Base-by-base conservation (phyloP, 805 yeast genomes). In the Lachancea kluyveri region DNA sequence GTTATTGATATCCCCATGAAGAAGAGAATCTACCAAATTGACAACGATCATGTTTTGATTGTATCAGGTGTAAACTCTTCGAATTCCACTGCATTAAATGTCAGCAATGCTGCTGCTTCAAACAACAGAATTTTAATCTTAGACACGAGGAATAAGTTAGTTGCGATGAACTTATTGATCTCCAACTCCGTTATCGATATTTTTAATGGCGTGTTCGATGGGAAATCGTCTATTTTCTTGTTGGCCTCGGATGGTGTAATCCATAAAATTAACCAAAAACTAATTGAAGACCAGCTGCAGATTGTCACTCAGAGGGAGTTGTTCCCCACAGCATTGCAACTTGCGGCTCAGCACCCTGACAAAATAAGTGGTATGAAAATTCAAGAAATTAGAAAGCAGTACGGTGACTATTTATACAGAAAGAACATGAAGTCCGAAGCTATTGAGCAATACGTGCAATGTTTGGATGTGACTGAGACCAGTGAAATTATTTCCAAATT, bases 401-500 rank as follows among this genome's bases (percentile, higher is more conserved):
- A 76, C 49, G 98, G 85, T 5, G 88, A 85, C 40, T 72, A 65
- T 48, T 65, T 85, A 1, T 88, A 79, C 47, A 68, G 68, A 1
- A 77, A 72, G 42, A 81, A 73, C 21, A 80, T 79, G 27, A 71
- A 62, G 24, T 73, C 72, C 3, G 85, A 74, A 6, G 83, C 97
- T 0, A 73, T 86, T 41, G 66, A 70, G n/a, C 79, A 82, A 41
- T 92, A 79, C 47, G 68, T 81, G n/a, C 69, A 64, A 15, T 70
- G 77, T 3, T 50, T 75, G n/a, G 62, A 59, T 17, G 54, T 52
- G 3, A 76, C 77, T 0, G 74, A 76, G 31, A 72, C 87, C 2
- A 82, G 90, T 52, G 83, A 78, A 37, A 74, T 87, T 3, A 83
- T 90, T 12, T 72, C 84, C 25, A 79, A 79, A 46, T 85, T 79